phyloP scores from a whole-genome alignment of 306 rosid species.

The Rubus idaeus region DNA sequence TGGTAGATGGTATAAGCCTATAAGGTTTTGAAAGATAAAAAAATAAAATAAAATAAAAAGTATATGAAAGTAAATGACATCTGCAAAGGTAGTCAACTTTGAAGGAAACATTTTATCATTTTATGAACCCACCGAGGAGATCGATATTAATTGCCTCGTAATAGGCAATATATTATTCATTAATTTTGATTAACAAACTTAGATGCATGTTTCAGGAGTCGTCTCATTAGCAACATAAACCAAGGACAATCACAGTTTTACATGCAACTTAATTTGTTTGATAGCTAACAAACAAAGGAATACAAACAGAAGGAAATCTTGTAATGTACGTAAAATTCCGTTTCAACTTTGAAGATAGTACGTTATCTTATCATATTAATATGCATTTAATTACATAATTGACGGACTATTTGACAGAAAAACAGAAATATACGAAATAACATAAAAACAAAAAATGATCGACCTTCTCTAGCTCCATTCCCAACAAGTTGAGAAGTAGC shows the following conservation, averaged over 20 bases:
- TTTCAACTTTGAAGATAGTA: background rate
- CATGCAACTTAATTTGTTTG: constrained; percentile 7
- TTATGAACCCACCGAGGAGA: background rate
- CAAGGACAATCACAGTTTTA: background rate
- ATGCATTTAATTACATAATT: background rate
- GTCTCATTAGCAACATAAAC: constrained; percentile 3
- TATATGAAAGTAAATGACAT: background rate
- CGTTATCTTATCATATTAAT: background rate
- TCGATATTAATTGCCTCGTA: background rate
- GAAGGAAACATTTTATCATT: constrained; percentile 1
- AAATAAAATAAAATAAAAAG: background rate
- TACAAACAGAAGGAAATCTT: background rate
- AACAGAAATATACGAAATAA: background rate
- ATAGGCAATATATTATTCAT: too few species aligned
- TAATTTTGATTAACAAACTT: too few species aligned
- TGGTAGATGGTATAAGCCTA: background rate
- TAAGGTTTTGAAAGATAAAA: background rate
- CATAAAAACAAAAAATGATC: too few species aligned
- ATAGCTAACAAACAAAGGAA: constrained; percentile 17
- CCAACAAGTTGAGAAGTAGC: too few species aligned
- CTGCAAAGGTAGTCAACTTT: background rate
- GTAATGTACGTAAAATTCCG: background rate
- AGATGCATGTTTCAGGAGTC: background rate
- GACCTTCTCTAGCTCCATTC: background rate
- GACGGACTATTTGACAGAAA: background rate